Conservation (phyloP, 2,329 filamentous ascomycete species). For the Acrocalymma vagum region DNA sequence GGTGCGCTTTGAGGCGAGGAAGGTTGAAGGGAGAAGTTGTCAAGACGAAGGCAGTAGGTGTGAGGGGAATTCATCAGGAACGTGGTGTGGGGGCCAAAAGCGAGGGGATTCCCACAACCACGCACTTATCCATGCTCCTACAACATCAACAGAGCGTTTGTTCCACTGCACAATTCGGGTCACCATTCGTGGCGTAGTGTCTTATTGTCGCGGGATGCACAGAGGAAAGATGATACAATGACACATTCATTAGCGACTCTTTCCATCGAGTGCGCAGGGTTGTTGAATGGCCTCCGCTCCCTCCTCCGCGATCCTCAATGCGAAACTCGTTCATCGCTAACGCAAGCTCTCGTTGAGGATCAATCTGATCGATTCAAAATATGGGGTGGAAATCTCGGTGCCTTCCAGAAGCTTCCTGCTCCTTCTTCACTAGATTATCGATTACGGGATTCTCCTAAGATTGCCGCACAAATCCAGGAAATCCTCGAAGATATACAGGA, state of each 20-base stretch:
- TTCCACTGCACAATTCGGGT: too few species aligned
- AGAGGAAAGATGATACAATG: conserved; percentile 11
- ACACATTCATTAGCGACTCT: conserved; percentile 5
- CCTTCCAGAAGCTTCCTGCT: conserved; percentile 23
- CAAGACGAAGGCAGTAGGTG: neutral
- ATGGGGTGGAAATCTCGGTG: conserved; percentile 42
- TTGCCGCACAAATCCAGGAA: conserved; percentile 24
- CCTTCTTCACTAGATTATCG: conserved; percentile 31
- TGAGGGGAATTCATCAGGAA: neutral
- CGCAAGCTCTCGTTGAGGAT: conserved; percentile 14
- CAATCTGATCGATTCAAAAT: conserved; percentile 27
- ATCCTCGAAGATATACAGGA: conserved; percentile 28
- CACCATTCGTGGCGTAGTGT: too few species aligned
- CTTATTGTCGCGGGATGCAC: too few species aligned
- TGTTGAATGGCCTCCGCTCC: conserved; percentile 4
- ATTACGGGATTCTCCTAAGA: conserved; percentile 28
- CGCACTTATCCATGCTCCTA: neutral
- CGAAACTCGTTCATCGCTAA: conserved; percentile 5
- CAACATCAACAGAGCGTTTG: too few species aligned
- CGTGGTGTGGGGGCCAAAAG: neutral
- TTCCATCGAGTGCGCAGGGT: conserved; percentile 10
- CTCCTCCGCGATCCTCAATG: conserved; percentile 3
- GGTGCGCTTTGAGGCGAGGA: neutral
- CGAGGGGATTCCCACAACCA: too few species aligned
- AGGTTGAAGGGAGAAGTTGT: conserved; percentile 3